Evolutionary conservation across 345 rosid species (phyloP).

Genomic region (Salix arbutifolia): DNA sequence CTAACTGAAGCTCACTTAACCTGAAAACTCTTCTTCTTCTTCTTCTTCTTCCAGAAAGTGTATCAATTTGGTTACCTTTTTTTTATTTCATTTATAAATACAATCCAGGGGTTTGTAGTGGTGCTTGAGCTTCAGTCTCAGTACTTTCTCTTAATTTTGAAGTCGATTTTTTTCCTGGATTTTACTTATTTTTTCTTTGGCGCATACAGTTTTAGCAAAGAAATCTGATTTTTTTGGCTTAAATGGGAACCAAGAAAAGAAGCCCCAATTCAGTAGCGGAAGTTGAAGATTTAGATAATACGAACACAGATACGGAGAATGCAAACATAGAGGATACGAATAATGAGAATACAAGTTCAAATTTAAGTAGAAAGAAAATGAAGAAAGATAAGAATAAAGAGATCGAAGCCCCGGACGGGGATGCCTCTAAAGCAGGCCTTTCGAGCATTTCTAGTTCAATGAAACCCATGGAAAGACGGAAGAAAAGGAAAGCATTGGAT

Average conservation of each 20-base stretch:
- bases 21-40: not conserved
- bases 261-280: constrained; percentile 33
- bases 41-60: not conserved
- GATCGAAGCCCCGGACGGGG: not conserved
- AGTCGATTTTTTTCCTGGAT: not conserved
- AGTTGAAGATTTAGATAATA: constrained; percentile 21
- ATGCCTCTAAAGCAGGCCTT: not conserved
- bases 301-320: constrained; percentile 13
- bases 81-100: not conserved
- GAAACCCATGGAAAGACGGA: constrained; percentile 78
- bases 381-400: constrained; percentile 26
- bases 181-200: not conserved
- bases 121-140: not conserved
- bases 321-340: constrained; percentile 18
- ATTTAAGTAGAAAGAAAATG: constrained; percentile 36
- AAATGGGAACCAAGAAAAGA: constrained; percentile 66
- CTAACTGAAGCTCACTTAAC: not conserved
- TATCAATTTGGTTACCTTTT: not conserved
- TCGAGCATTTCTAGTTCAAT: constrained; percentile 28
- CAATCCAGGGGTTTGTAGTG: not conserved
- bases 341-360: not conserved
- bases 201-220: not conserved
- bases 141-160: not conserved
- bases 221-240: constrained; percentile 1
- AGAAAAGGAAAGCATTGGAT: constrained; percentile 71